Base-by-base conservation (phyloP, 495 filamentous ascomycete species). In the Podospora pseudoanserina region DNA sequence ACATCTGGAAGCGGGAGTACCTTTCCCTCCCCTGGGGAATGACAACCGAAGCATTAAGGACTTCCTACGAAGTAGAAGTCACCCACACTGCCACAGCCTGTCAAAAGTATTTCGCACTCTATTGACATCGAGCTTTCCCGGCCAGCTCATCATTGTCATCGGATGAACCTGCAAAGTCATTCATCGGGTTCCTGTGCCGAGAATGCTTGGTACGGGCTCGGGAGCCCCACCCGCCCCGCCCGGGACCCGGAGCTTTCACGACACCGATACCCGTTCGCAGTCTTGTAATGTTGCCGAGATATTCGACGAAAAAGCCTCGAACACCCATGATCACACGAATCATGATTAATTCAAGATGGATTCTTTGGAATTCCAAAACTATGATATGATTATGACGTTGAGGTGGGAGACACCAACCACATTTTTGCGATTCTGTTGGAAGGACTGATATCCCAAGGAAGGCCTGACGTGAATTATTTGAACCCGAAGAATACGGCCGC, bases 181-280 rank as follows among this genome's bases (percentile, higher is more conserved):
- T 49, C 39, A 49, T 49, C 39, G 39, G 39, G 39, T 49, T 16
- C 39, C 39, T 49, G 39, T 49, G 39, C 39, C 39, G 39, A 49
- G 39, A 49, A 49, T 49, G 39, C 39, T 49, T 49, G 39, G 39
- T 11, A 9, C 39, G 13, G 39, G 39, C 15, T 49, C 39, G 39
- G 39, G 39, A 58, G 55, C 1, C 13, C 55, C 55, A 58, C 55
- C 55, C 23, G 19, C 55, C 39, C 55, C 23, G 55, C 55, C 39
- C 55, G 55, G 55, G 9, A 58, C 55, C 55, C n/a, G 55, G 23
- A 20, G n/a, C 55, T 26, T 20, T 7, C 7, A 58, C 55, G 5
- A 58, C 55, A 19, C 55, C 55, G 55, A 58, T 58, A 26, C 23
- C 55, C 55, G 55, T 58, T 58, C 18, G 30, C 18, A 58, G 55